Conservation (phyloP, 495 filamentous ascomycete species). For the Penicillium flavigenum region DNA sequence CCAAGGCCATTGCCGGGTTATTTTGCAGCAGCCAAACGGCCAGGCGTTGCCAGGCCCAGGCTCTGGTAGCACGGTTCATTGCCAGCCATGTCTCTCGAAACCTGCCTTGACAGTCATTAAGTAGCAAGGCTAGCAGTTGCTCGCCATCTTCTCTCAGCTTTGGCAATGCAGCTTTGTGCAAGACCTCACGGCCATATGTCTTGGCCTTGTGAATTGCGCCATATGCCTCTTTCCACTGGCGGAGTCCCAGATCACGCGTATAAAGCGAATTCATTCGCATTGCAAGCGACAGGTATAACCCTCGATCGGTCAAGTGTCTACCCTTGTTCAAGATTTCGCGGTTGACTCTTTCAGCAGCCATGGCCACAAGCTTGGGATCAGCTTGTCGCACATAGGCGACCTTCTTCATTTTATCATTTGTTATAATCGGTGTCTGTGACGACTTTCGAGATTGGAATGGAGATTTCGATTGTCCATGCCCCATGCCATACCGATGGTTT, state of each 20-base stretch:
- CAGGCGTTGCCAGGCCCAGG: conserved; percentile 48
- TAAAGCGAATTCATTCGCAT: conserved; percentile 29
- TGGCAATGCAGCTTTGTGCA: conserved; percentile 16
- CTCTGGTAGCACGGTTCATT: conserved; percentile 28
- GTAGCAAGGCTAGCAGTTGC: conserved; percentile 28
- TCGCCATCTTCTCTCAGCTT: conserved; percentile 19
- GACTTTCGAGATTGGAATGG: background rate
- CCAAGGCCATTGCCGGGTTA: conserved; percentile 39
- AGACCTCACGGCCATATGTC: conserved; percentile 16
- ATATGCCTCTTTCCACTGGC: conserved; percentile 31
- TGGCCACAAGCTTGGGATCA: conserved; percentile 13
- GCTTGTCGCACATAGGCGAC: conserved; percentile 8
- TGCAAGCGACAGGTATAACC: conserved; percentile 20
- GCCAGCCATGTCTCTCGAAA: conserved; percentile 48
- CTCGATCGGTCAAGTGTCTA: conserved; percentile 20
- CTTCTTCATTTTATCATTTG: conserved; percentile 12
- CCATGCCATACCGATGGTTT: background rate
- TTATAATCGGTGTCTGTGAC: background rate
- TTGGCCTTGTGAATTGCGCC: conserved; percentile 32
- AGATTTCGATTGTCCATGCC: background rate
- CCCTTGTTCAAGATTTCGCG: conserved; percentile 19
- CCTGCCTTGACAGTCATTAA: conserved; percentile 23
- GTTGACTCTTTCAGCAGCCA: conserved; percentile 20
- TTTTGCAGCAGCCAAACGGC: conserved; percentile 54
- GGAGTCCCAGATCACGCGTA: conserved; percentile 14